phyloP scores from a whole-genome alignment of 2,329 filamentous ascomycete species.

The Penicillium sp. region DNA sequence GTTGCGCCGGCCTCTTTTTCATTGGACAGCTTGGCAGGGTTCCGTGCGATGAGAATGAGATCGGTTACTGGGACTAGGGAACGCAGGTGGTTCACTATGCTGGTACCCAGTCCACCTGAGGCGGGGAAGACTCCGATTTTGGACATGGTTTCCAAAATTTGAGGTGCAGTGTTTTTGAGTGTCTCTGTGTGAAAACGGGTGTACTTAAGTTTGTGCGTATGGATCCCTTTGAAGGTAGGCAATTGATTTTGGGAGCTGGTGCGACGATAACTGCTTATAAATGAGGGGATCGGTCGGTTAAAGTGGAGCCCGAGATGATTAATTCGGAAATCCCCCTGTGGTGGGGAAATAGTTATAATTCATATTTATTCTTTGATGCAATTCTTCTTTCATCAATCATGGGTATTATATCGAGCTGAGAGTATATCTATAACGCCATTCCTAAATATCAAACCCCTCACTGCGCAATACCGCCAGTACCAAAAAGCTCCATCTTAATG shows the following conservation, averaged over 20 bases:
- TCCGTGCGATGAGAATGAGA: constrained; percentile 51
- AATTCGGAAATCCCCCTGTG: not conserved
- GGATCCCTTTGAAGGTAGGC: too few relatives aligned
- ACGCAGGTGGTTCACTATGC: constrained; percentile 52
- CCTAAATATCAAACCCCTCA: not conserved
- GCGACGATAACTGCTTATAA: not conserved
- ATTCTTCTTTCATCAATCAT: not conserved
- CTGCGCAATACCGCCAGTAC: constrained; percentile 50
- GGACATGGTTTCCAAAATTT: not conserved
- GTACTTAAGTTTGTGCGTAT: too few relatives aligned
- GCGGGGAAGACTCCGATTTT: constrained; percentile 47
- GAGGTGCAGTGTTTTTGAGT: not conserved
- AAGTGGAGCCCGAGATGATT: not conserved
- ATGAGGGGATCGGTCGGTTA: not conserved
- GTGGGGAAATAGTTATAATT: not conserved
- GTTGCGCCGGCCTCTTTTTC: constrained; percentile 21
- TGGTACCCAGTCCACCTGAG: constrained; percentile 54
- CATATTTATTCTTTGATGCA: not conserved
- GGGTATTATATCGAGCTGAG: not conserved
- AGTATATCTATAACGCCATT: not conserved
- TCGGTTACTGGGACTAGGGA: constrained; percentile 45
- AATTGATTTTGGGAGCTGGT: too few relatives aligned
- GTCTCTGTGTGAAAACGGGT: not conserved
- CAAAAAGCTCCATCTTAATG: constrained; percentile 68
- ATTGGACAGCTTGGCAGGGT: constrained; percentile 21